Percentiles rank a stretch among this genome's conserved stretches.
These are phyloP conservation scores for Chrysoporthe cubensis DNA, from an alignment of 2,329 filamentous ascomycete genomes.

Conservation along the genomic window DNA sequence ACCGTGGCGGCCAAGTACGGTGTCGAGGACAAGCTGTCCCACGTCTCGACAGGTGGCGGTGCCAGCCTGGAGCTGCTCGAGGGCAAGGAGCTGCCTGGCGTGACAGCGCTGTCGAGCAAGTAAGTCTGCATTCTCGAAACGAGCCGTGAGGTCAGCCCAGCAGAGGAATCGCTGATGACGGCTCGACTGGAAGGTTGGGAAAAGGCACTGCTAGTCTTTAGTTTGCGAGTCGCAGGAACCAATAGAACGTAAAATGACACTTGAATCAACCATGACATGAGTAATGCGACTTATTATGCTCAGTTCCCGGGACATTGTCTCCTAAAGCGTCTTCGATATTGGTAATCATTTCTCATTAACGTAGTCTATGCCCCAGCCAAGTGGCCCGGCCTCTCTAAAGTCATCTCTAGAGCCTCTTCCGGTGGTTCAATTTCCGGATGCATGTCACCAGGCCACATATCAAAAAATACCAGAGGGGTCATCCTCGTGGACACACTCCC, in stretches of 20 bases:
- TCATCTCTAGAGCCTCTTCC: not conserved
- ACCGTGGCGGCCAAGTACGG: conserved; percentile 97
- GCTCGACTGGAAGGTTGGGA: conserved; percentile 34
- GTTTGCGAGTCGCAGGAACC: conserved; percentile 25
- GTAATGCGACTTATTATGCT: not conserved
- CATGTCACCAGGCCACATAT: not conserved
- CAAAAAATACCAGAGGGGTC: not conserved
- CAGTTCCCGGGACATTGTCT: too few species aligned
- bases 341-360: conserved; percentile 15
- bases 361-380: conserved; percentile 10
- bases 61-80: conserved; percentile 95
- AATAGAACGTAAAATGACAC: conserved; percentile 25
- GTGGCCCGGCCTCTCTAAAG: not conserved
- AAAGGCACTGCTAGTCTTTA: conserved; percentile 42
- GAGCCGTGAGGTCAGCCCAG: not conserved
- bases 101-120: conserved; percentile 84
- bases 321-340: not conserved
- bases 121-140: conserved; percentile 43
- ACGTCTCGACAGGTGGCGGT: conserved; percentile 96
- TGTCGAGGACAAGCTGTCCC: conserved; percentile 95
- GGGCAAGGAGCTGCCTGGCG: conserved; percentile 96
- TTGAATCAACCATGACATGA: not conserved
- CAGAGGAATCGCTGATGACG: conserved; percentile 30
- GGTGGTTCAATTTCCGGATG: not conserved
- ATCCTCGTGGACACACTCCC: not conserved